Evolutionary conservation across 768 basidiomycete genomes (phyloP), one percentile per base, ranked within the genome.

Genomic region (Rhodotorula diobovata): DNA sequence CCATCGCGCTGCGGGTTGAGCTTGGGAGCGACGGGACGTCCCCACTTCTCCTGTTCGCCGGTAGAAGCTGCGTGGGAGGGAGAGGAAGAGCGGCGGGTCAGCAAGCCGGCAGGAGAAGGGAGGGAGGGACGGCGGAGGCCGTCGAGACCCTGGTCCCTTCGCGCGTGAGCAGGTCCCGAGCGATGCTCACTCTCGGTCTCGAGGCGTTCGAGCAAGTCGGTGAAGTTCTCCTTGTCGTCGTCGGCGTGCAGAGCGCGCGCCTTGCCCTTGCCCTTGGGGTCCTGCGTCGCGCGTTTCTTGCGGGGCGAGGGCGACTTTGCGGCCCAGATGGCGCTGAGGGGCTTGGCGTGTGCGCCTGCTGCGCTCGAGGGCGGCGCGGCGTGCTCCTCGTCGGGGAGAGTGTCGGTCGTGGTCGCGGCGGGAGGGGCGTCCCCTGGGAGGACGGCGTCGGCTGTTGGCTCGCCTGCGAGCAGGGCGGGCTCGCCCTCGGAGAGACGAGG

Each of bases 291-390:
- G n/a, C n/a, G n/a, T n/a, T 25, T 15, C 51, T 71, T 71, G 61
- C 67, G 67, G 25, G 70, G 70, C 21, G 61, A 63, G 32, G 56
- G 48, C 28, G 59, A 51, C 23, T 39, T 61, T 10, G 58, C 58
- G 39, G 37, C 28, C 67, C 72, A 75, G 34, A 75, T 55, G 14
- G 70, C 70, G 6, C 56, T 56, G 14, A 75, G 58, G 3, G 74
- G 74, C 53, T 75, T 75, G 21, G 74, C 70, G 54, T 75, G 74
- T 2, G 74, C 74, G 15, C 74, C 74, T 6, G 74, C 67, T 2
- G 74, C 73, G 0, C 50, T 51, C 14, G 73, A 74, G 6, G 73
- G 69, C 14, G 73, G 73, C 1, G 73, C 73, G 25, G 61, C 73
- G 55, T 68, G 63, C 37, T 74, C 73, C 46, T 74, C 73, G 70